These are phyloP conservation scores for Cystofilobasidium macerans DNA, from an alignment of 768 basidiomycete genomes.

Conservation along the genomic window DNA sequence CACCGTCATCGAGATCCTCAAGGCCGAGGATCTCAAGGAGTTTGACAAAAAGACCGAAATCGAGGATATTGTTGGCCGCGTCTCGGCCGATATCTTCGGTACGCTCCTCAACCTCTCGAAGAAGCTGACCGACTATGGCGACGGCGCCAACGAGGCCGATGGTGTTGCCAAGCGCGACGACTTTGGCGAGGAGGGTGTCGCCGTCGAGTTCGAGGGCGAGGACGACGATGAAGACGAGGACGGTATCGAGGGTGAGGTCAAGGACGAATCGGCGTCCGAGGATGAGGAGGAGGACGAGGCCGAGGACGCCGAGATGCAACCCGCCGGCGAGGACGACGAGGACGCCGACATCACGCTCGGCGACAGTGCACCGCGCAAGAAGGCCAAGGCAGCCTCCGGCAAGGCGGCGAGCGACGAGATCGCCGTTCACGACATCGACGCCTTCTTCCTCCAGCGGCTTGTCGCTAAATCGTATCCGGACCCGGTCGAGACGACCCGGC, in stretches of 20 bases:
- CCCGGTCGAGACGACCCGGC: constrained; percentile 84
- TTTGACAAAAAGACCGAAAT: constrained; percentile 96
- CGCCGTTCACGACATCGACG: constrained; percentile 83
- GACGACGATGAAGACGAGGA: constrained; percentile 75
- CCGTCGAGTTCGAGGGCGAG: constrained; percentile 94
- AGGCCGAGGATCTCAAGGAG: constrained; percentile 79
- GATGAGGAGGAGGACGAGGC: constrained; percentile 48
- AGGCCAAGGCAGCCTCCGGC: neutral
- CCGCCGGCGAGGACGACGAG: constrained; percentile 45
- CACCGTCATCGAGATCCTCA: constrained; percentile 71
- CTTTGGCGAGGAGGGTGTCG: constrained; percentile 94
- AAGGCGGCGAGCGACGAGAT: constrained; percentile 55
- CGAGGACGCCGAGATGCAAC: constrained; percentile 34
- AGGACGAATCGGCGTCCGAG: constrained; percentile 67
- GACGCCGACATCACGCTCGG: constrained; percentile 51
- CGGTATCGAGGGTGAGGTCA: constrained; percentile 66
- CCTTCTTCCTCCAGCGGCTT: constrained; percentile 96
- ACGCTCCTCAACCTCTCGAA: constrained; percentile 75
- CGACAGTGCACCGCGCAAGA: neutral
- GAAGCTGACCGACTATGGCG: constrained; percentile 81
- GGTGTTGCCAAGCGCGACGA: constrained; percentile 55
- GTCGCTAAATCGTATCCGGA: constrained; percentile 84
- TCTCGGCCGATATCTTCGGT: constrained; percentile 64
- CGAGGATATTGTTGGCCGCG: constrained; percentile 60
- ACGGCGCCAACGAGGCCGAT: constrained; percentile 60